Percentiles rank a stretch among this genome's conserved stretches.
These are phyloP conservation scores for Begonia fuchsioides DNA, from an alignment of 306 rosid genomes.

Conservation along the genomic window DNA sequence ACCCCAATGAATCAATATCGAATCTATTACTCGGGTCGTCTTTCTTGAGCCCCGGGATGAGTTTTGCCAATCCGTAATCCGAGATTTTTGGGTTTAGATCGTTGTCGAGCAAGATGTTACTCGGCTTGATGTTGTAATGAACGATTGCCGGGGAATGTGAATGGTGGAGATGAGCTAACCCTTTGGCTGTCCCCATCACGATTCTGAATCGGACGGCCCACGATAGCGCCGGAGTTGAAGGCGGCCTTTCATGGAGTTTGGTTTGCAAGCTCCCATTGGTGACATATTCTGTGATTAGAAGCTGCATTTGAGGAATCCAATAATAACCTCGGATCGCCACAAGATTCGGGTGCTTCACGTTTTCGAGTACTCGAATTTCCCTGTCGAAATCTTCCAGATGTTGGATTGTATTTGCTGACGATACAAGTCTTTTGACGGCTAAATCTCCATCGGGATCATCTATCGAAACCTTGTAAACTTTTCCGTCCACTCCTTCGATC, in stretches of 20 bases:
- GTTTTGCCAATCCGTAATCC: conserved; percentile 60
- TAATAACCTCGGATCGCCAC: conserved; percentile 56
- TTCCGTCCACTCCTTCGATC: conserved; percentile 70
- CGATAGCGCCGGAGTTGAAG: conserved; percentile 44
- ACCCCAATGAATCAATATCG: conserved; percentile 52
- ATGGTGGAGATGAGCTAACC: conserved; percentile 62
- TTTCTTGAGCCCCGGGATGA: conserved; percentile 42
- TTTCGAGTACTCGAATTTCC: conserved; percentile 56
- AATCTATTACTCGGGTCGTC: conserved; percentile 59
- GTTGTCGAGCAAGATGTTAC: conserved; percentile 62
- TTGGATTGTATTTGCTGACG: conserved; percentile 35
- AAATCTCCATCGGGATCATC: conserved; percentile 40
- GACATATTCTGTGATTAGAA: conserved; percentile 48
- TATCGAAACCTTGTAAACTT: conserved; percentile 48
- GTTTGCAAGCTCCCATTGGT: conserved; percentile 57
- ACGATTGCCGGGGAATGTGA: conserved; percentile 49
- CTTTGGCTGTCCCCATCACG: conserved; percentile 63
- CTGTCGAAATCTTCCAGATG: conserved; percentile 54
- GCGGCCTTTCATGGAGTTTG: conserved; percentile 51
- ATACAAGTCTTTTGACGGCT: conserved; percentile 57
- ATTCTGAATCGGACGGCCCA: conserved; percentile 67
- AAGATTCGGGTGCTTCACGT: conserved; percentile 59
- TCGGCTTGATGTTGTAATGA: conserved; percentile 76
- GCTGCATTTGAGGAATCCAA: conserved; percentile 65
- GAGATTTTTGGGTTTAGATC: conserved; percentile 47